phyloP scores from a whole-genome alignment of 164 flowering plant species.

The Tetracentron sinense region DNA sequence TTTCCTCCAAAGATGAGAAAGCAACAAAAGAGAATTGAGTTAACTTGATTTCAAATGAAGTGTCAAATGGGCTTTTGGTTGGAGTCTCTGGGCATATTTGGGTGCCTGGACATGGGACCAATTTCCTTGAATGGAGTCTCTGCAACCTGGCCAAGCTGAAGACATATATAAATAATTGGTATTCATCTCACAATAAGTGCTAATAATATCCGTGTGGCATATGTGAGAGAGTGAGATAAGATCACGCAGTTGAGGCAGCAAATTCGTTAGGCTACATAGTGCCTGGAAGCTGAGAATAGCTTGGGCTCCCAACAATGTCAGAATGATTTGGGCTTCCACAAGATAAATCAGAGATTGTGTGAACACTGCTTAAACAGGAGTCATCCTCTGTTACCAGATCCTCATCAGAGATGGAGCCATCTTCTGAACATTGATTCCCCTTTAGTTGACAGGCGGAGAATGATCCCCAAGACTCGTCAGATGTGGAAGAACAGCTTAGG shows the following conservation, averaged over 20 bases:
- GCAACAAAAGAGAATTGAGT: too few relatives aligned
- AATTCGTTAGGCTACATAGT: not conserved
- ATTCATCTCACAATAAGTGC: not conserved
- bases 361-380: conserved; percentile 20
- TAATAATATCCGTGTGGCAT: not conserved
- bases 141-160: not conserved
- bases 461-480: conserved; percentile 23
- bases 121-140: too few relatives aligned
- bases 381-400: conserved; percentile 8
- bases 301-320: conserved; percentile 5
- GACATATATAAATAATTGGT: not conserved
- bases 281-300: conserved; percentile 6
- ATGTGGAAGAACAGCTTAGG: conserved; percentile 16
- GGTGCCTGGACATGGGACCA: too few relatives aligned
- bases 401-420: conserved; percentile 16
- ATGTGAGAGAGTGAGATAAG: not conserved
- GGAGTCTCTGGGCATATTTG: too few relatives aligned
- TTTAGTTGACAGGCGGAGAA: conserved; percentile 15
- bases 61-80: too few relatives aligned
- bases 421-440: conserved; percentile 12
- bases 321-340: conserved; percentile 13
- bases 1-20: too few relatives aligned
- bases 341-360: conserved; percentile 21
- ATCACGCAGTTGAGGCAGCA: conserved; percentile 1
- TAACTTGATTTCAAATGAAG: too few relatives aligned